Conservation (phyloP, 1,139 yeast species). For the Geotrichum cucujoidarum region DNA sequence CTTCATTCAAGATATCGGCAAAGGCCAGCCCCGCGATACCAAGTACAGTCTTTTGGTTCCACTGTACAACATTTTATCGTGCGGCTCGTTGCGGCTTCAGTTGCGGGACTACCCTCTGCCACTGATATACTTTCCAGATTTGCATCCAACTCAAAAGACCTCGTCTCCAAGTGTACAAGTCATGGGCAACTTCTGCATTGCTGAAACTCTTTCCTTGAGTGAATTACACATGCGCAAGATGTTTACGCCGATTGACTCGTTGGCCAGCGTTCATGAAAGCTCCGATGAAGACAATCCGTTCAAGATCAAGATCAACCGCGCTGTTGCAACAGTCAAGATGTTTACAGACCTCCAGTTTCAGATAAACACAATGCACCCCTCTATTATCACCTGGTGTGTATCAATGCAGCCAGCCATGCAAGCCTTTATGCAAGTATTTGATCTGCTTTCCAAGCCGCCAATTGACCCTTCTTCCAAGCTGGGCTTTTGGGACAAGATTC, state of each 20-base stretch:
- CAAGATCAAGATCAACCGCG: conserved; percentile 63
- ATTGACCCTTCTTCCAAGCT: conserved; percentile 78
- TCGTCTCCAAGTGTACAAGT: conserved; percentile 34
- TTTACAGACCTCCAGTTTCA: conserved; percentile 57
- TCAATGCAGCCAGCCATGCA: conserved; percentile 81
- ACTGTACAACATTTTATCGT: conserved; percentile 44
- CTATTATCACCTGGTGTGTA: conserved; percentile 80
- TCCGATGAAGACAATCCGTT: conserved; percentile 38
- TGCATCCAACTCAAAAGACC: conserved; percentile 36
- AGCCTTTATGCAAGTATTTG: conserved; percentile 73
- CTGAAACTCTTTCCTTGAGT: conserved; percentile 47
- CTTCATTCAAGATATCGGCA: conserved; percentile 68
- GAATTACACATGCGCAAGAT: conserved; percentile 53
- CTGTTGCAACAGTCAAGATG: conserved; percentile 71
- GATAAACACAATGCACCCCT: conserved; percentile 53
- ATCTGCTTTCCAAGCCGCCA: conserved; percentile 75
- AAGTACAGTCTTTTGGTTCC: conserved; percentile 68
- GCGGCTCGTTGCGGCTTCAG: conserved; percentile 52
- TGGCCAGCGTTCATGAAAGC: conserved; percentile 22
- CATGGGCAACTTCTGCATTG: conserved; percentile 51
- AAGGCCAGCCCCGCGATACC: conserved; percentile 72
- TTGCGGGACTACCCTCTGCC: conserved; percentile 70
- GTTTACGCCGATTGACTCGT: conserved; percentile 57
- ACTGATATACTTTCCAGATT: conserved; percentile 40
- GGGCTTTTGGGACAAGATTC: conserved; percentile 77